Percentiles rank a stretch among this genome's conserved stretches.
Evolutionary conservation across 208 protist genomes (phyloP).

Genomic region (Vickermania spadyakhi): DNA sequence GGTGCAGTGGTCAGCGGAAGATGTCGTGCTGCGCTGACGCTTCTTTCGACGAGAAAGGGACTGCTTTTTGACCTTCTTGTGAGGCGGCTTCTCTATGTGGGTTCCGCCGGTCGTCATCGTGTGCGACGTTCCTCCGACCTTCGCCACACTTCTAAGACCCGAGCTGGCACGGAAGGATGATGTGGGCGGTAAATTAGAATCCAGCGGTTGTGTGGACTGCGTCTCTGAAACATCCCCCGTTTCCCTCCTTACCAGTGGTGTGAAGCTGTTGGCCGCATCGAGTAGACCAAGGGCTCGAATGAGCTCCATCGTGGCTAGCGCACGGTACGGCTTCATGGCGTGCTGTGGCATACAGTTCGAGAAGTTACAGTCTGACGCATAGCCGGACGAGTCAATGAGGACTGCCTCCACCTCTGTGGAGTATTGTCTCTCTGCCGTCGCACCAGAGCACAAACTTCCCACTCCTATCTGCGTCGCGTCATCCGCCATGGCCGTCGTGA

Average conservation of each 20-base stretch:
- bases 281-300: conserved; percentile 46
- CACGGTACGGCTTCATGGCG: conserved; percentile 86
- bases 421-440: no score
- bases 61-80: neutral
- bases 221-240: neutral
- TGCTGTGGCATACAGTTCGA: conserved; percentile 80
- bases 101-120: neutral
- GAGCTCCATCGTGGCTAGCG: conserved; percentile 79
- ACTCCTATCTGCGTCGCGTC: no score
- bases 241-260: no score
- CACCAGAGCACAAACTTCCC: no score
- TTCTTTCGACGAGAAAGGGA: neutral
- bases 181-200: neutral
- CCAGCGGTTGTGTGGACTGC: neutral
- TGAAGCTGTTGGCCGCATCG: conserved; percentile 2
- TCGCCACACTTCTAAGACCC: no score
- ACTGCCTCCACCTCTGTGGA: no score
- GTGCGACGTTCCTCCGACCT: no score
- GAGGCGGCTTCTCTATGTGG: no score
- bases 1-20: neutral
- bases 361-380: conserved; percentile 80
- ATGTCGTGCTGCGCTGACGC: neutral
- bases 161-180: neutral
- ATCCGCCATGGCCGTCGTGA: no score
- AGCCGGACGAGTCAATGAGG: conserved; percentile 73